Base-by-base conservation (phyloP, 345 rosid species). In the Mercurialis annua region DNA sequence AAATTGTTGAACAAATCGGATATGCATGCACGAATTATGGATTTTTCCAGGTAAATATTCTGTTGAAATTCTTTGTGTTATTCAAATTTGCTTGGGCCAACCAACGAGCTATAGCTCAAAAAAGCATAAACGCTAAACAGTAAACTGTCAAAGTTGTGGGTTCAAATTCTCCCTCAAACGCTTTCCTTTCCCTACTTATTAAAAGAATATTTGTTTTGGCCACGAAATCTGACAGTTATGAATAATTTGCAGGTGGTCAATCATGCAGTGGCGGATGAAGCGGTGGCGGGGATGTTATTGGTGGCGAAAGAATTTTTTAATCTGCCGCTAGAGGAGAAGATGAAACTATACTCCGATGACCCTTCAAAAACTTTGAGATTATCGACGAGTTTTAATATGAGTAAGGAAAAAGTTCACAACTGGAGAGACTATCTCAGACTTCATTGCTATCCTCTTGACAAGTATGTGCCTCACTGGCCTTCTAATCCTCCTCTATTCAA, bases 381-480 rank as follows among this genome's bases (percentile, higher is more conserved):
- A 48, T 90, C 98, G 0, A 87, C 98, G 2, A 90, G 98, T 66
- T 92, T 88, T 38, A 90, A 92, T 72, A 80, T 92, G 23, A 90
- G 79, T 0, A 92, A 86, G 66, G 96, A 92, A 85, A 83, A 76
- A 34, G 82, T 92, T 16, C 87, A 87, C 46, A 90, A 86, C 69
- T 92, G 98, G 98, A 84, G 98, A 64, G 98, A 92, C 53, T 92
- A 85, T 69, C 90, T 85, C 0, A 82, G 98, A 55, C 88, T 87
- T 69, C 89, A 87, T 76, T 92, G 92, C 60, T 64, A 90, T 73
- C 98, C 96, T 72, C 80, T 89, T 14, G 54, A 83, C 18, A 82
- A 84, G 66, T 92, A 87, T 64, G 79, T 78, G 1, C 85, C 81
- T 0, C 90, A 92, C 53, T 92, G 98, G 98, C 98, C 98, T 58